Conservation (phyloP, 768 basidiomycete species). For the Flagelloscypha sp. region DNA sequence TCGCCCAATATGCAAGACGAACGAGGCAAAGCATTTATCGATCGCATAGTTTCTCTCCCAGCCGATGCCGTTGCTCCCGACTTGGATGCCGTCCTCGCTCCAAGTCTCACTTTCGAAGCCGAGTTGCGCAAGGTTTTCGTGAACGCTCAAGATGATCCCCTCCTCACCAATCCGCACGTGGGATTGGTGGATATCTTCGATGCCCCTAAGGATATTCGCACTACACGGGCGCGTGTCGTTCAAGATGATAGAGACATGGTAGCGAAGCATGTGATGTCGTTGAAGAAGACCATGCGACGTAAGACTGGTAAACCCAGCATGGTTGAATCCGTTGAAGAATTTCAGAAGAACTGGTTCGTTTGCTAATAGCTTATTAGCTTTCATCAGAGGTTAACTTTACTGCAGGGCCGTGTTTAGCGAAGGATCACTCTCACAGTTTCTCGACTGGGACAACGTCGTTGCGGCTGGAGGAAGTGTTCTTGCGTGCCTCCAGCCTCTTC, state of each 20-base stretch:
- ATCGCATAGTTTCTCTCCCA: conserved; percentile 13
- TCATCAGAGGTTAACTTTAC: too few species aligned
- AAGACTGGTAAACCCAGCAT: conserved; percentile 42
- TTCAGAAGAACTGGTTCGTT: conserved; percentile 62
- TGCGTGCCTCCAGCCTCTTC: conserved; percentile 46
- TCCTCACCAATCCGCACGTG: conserved; percentile 40
- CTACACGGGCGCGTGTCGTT: conserved; percentile 43
- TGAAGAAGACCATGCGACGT: conserved; percentile 35
- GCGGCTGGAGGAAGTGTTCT: conserved; percentile 55
- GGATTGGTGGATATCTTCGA: conserved; percentile 55
- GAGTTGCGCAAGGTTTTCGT: conserved; percentile 49
- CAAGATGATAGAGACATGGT: conserved; percentile 33
- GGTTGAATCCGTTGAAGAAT: conserved; percentile 44
- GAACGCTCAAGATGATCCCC: conserved; percentile 36
- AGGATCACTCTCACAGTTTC: conserved; percentile 48
- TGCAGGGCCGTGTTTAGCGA: conserved; percentile 55
- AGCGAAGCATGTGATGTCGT: conserved; percentile 46
- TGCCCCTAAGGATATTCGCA: conserved; percentile 38
- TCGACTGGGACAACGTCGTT: conserved; percentile 57
- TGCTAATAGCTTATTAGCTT: too few species aligned
- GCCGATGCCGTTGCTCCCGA: conserved; percentile 22
- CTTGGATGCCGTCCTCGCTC: conserved; percentile 40
- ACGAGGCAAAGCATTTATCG: conserved; percentile 13
- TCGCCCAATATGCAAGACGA: too few species aligned
- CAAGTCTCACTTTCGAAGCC: conserved; percentile 49